These are phyloP conservation scores for Fusarium luffae DNA, from an alignment of 2,329 filamentous ascomycete species.

Conservation along the genomic window DNA sequence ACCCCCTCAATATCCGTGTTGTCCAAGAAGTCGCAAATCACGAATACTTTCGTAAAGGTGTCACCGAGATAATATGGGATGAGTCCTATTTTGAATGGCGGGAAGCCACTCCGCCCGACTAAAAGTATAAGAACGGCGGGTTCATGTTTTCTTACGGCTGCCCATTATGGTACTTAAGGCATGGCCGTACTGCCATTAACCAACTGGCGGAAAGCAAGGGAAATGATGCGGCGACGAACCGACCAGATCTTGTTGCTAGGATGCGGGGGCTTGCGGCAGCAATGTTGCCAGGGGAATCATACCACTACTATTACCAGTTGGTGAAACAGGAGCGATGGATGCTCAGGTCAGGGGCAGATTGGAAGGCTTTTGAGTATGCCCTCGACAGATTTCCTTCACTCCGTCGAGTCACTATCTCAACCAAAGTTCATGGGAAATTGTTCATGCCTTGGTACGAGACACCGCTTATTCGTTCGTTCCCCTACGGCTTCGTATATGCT, in stretches of 20 bases:
- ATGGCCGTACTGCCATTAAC: rapidly evolving
- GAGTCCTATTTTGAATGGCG: constrained; percentile 37
- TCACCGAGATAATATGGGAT: constrained; percentile 56
- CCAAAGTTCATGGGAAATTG: constrained; percentile 52
- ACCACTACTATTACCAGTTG: constrained; percentile 49
- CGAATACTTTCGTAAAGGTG: constrained; percentile 44
- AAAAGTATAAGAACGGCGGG: no score
- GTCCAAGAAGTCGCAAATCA: constrained; percentile 52
- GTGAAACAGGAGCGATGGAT: constrained; percentile 46
- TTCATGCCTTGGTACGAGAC: constrained; percentile 54
- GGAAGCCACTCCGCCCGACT: rapidly evolving
- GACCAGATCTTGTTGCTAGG: background rate
- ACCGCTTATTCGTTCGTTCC: constrained; percentile 55
- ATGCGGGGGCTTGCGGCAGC: background rate
- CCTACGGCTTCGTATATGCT: constrained; percentile 52
- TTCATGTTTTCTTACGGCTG: no score
- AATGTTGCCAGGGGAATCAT: constrained; percentile 15
- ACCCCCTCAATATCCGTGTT: constrained; percentile 52
- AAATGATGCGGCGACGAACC: background rate
- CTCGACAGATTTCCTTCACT: constrained; percentile 51
- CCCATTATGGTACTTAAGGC: no score
- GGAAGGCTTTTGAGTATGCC: constrained; percentile 48
- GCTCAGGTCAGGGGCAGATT: background rate
- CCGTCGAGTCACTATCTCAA: constrained; percentile 53
- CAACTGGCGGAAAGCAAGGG: rapidly evolving